Percentiles rank a stretch among this genome's conserved stretches.
Conservation (phyloP, 2,329 filamentous ascomycete species). For the Aspergillus chevalieri region DNA sequence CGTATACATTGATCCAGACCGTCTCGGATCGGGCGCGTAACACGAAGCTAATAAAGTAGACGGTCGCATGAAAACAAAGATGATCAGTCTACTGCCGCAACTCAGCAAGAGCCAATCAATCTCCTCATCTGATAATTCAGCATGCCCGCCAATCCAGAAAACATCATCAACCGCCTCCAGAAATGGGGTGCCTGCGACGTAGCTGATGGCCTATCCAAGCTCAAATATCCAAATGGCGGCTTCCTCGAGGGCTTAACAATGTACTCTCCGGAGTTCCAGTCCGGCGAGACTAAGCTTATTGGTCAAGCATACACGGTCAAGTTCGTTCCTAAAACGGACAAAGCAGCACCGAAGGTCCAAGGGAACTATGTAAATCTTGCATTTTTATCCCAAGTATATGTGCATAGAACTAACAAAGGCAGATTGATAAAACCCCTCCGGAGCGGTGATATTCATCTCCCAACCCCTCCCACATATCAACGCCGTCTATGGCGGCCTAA, state of each 20-base stretch:
- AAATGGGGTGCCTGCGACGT: not conserved
- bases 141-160: not conserved
- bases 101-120: too few species aligned
- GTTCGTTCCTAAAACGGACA: slow-evolving; percentile 42
- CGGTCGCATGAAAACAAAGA: too few species aligned
- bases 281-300: slow-evolving; percentile 47
- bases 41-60: too few species aligned
- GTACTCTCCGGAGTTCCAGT: slow-evolving; percentile 50
- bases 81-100: too few species aligned
- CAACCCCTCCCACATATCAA: slow-evolving; percentile 43
- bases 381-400: not conserved
- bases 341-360: slow-evolving; percentile 41
- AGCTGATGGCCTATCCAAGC: slow-evolving; percentile 3
- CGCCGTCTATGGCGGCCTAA: slow-evolving; percentile 48
- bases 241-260: slow-evolving; percentile 51
- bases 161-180: not conserved
- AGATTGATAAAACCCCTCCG: slow-evolving; percentile 46
- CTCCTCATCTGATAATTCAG: not conserved
- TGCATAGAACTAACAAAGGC: not conserved
- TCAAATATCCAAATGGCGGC: slow-evolving; percentile 37
- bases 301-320: slow-evolving; percentile 52
- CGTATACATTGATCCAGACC: too few species aligned
- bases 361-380: slow-evolving; percentile 42
- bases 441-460: slow-evolving; percentile 48
- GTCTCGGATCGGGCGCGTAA: too few species aligned